Evolutionary conservation across 1,139 yeast genomes (phyloP).

Genomic region (Candida anutae): DNA sequence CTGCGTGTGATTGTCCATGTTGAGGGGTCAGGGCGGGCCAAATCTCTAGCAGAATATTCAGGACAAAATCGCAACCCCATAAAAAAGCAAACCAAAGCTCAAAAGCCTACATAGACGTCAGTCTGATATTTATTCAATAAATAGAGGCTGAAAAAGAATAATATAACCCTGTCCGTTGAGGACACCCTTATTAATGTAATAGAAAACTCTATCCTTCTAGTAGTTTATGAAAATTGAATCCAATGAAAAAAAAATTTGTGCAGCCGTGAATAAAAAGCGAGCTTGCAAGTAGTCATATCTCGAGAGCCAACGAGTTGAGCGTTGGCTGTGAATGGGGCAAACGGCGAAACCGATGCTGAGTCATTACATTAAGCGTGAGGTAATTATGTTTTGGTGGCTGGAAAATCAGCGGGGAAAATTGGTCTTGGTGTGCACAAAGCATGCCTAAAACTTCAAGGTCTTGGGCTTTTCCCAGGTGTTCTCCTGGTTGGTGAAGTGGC

Average conservation of each 20-base stretch:
- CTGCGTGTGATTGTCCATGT: no score
- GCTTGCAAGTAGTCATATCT: slow-evolving; percentile 6
- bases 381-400: slow-evolving; percentile 7
- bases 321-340: slow-evolving; percentile 15
- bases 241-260: slow-evolving; percentile 8
- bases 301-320: slow-evolving; percentile 47
- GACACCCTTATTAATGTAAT: slow-evolving; percentile 46
- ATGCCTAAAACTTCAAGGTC: slow-evolving; percentile 60
- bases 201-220: slow-evolving; percentile 34
- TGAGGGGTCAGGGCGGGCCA: no score
- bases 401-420: neutral
- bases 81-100: no score
- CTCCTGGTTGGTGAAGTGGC: slow-evolving; percentile 99
- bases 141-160: neutral
- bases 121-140: no score
- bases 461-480: slow-evolving; percentile 98
- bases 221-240: slow-evolving; percentile 11
- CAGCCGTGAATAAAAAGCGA: slow-evolving; percentile 5
- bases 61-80: no score
- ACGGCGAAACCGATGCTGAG: slow-evolving; percentile 14
- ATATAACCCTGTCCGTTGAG: slow-evolving; percentile 41
- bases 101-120: no score
- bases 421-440: neutral
- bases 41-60: no score
- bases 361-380: slow-evolving; percentile 41